A percentile compares a stretch with the other conserved stretches of the same genome.
Evolutionary conservation across 23 red algal species (phyloP).

Genomic region (Gracilaria domingensis): DNA sequence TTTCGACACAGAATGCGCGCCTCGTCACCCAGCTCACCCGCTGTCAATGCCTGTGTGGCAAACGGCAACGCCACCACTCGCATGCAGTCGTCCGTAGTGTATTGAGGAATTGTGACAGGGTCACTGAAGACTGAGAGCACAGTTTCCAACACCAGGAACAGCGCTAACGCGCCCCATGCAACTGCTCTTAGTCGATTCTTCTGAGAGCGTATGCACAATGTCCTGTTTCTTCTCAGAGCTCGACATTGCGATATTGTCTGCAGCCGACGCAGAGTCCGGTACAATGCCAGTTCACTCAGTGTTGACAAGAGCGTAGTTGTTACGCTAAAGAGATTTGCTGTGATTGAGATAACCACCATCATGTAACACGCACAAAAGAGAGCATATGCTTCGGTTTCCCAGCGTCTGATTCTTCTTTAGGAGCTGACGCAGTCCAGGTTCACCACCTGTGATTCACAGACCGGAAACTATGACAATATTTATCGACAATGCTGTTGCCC

Average conservation of each 20-base stretch:
- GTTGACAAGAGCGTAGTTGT: background rate
- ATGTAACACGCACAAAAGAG: too few relatives aligned
- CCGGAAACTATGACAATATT: too few relatives aligned
- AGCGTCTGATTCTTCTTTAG: background rate
- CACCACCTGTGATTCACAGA: too few relatives aligned
- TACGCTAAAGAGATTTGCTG: background rate
- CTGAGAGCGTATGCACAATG: background rate
- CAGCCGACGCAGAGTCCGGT: background rate
- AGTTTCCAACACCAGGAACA: conserved; percentile 12
- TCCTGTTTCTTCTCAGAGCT: background rate
- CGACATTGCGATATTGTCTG: background rate
- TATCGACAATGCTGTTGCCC: too few relatives aligned
- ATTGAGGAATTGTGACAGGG: conserved; percentile 6
- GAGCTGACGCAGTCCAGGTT: background rate
- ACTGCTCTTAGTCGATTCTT: background rate
- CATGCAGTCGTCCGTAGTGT: background rate
- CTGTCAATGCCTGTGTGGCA: background rate
- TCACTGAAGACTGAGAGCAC: conserved; percentile 10
- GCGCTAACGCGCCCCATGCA: conserved; percentile 1
- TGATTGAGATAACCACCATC: conserved; percentile 20
- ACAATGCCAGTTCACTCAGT: conserved; percentile 8
- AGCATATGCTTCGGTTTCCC: background rate
- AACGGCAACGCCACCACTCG: background rate
- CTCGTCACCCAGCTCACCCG: background rate
- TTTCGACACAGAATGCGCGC: background rate